These are phyloP conservation scores for Sporothrix humicola DNA, from an alignment of 2,329 filamentous ascomycete genomes.

Conservation along the genomic window DNA sequence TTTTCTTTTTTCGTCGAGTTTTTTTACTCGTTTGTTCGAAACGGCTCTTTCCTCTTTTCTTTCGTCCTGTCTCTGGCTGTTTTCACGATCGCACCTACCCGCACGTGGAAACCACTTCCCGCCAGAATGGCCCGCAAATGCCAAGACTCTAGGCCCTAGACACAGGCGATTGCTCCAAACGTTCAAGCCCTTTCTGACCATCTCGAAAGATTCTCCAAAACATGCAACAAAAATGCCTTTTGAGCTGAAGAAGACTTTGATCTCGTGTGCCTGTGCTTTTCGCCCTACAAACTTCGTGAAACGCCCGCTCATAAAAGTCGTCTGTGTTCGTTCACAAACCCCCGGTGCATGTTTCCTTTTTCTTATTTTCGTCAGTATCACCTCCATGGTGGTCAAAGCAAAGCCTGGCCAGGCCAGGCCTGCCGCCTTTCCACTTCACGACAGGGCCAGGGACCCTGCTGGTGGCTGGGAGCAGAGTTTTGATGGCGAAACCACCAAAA, in stretches of 20 bases:
- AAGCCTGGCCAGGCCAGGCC: background rate
- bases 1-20: background rate
- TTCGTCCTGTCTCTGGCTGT: background rate
- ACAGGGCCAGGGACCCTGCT: background rate
- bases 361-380: conserved; percentile 2
- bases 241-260: background rate
- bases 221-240: background rate
- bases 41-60: background rate
- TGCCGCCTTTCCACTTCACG: background rate
- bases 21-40: background rate
- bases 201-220: background rate
- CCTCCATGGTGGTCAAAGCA: background rate
- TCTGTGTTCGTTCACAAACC: background rate
- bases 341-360: background rate
- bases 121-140: conserved; percentile 16
- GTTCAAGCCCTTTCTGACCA: background rate
- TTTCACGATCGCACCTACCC: conserved; percentile 2
- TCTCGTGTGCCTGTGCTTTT: background rate
- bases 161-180: background rate
- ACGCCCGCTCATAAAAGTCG: background rate
- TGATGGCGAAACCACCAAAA: background rate
- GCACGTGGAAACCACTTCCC: conserved; percentile 20
- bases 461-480: conserved; percentile 3
- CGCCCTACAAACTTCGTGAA: background rate
- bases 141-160: conserved; percentile 11